phyloP scores from a whole-genome alignment of 2,329 filamentous ascomycete species.

The Phialophora tarda region DNA sequence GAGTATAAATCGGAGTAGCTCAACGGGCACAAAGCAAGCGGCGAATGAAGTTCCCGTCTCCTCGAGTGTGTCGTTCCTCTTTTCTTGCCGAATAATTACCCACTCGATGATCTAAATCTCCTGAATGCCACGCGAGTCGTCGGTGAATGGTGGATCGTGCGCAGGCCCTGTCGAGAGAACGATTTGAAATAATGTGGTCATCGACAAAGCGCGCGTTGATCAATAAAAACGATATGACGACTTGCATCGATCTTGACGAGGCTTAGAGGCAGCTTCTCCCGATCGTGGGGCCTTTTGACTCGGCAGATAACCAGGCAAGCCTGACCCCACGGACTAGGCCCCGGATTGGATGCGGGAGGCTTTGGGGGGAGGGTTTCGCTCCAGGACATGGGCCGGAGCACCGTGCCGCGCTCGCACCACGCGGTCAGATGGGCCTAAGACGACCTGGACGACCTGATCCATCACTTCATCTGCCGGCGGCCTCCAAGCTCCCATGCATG shows the following conservation, averaged over 20 bases:
- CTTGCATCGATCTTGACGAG: conserved; percentile 9
- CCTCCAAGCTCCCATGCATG: neutral
- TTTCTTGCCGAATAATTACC: neutral
- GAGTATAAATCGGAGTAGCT: neutral
- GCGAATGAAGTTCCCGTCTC: neutral
- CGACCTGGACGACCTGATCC: too few species aligned
- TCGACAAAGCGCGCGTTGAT: neutral
- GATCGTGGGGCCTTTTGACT: conserved; percentile 12
- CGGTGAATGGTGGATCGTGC: neutral
- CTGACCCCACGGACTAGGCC: conserved; percentile 12
- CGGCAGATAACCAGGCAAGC: conserved; percentile 19
- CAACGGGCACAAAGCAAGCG: neutral
- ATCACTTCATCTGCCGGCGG: conserved; percentile 1
- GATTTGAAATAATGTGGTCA: neutral
- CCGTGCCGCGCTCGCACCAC: neutral
- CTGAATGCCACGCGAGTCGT: neutral
- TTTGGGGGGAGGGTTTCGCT: neutral
- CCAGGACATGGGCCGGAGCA: neutral
- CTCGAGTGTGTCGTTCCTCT: neutral
- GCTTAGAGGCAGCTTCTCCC: conserved; percentile 10
- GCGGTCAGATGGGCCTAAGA: neutral
- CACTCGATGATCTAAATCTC: neutral
- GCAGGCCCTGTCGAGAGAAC: neutral
- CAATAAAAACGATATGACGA: conserved; percentile 1
- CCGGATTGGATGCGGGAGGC: neutral